Percentiles rank a stretch among this genome's conserved stretches.
phyloP scores from a whole-genome alignment of 208 protist species.

The Acanthamoeba lenticulata region DNA sequence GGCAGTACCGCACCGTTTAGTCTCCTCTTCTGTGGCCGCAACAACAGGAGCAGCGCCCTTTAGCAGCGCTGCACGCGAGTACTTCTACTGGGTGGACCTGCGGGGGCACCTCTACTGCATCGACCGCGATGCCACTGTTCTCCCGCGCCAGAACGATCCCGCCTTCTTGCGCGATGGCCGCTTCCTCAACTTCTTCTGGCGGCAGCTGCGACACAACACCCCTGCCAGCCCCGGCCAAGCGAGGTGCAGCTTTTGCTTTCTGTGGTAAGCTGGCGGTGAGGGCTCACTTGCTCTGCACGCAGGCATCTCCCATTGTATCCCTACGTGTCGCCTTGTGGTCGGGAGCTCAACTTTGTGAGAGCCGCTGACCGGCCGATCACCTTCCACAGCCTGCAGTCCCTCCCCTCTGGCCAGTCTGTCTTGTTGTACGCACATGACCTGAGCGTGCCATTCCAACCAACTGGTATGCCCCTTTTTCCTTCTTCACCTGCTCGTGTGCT shows the following conservation, averaged over 20 bases:
- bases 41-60: neutral
- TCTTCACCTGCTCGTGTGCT: neutral
- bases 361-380: neutral
- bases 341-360: neutral
- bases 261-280: too few relatives aligned
- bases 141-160: slow-evolving; percentile 31
- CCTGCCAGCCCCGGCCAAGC: neutral
- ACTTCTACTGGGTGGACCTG: slow-evolving; percentile 33
- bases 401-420: neutral
- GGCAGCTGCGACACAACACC: neutral
- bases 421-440: neutral
- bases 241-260: neutral
- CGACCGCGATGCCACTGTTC: neutral
- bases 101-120: slow-evolving; percentile 24
- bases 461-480: neutral
- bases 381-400: neutral
- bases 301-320: neutral
- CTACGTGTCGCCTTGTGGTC: neutral
- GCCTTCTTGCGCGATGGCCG: neutral
- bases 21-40: neutral
- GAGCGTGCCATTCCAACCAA: neutral
- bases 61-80: neutral
- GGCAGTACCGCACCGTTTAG: neutral
- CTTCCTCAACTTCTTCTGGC: slow-evolving; percentile 18
- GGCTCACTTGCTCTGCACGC: neutral